A percentile compares a stretch with the other conserved stretches of the same genome.
phyloP scores from a whole-genome alignment of 2,329 filamentous ascomycete species.

The Madurella fahalii region DNA sequence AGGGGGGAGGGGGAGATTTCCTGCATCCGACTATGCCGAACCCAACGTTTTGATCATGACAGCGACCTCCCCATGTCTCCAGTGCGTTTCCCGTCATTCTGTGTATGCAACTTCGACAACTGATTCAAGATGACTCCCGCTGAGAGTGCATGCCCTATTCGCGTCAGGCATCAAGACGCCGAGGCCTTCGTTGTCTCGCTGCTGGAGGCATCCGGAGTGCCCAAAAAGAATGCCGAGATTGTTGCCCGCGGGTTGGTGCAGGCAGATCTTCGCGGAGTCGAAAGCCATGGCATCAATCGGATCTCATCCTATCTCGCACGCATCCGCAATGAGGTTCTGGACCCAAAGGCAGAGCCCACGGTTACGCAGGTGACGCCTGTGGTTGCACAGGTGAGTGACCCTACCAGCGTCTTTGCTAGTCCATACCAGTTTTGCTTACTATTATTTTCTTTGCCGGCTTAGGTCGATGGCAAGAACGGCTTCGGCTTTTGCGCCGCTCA shows the following conservation, averaged over 20 bases:
- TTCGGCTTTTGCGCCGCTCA: slow-evolving; percentile 73
- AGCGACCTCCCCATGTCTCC: no score
- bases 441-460: slow-evolving; percentile 22
- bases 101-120: no score
- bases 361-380: slow-evolving; percentile 63
- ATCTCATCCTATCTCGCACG: slow-evolving; percentile 74
- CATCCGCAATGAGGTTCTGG: slow-evolving; percentile 64
- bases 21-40: no score
- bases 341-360: slow-evolving; percentile 55
- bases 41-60: no score
- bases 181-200: slow-evolving; percentile 48
- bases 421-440: background rate
- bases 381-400: slow-evolving; percentile 52
- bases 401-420: background rate
- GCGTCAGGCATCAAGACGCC: slow-evolving; percentile 25
- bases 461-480: slow-evolving; percentile 62
- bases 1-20: no score
- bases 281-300: slow-evolving; percentile 74
- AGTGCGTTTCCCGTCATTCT: no score
- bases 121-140: slow-evolving; percentile 2
- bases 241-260: slow-evolving; percentile 66
- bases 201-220: slow-evolving; percentile 58
- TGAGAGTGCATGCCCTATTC: background rate
- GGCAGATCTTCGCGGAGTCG: slow-evolving; percentile 73
- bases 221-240: slow-evolving; percentile 53